Evolutionary conservation across 768 basidiomycete genomes (phyloP).

Genomic region (Brasilioporus rufonigricans): DNA sequence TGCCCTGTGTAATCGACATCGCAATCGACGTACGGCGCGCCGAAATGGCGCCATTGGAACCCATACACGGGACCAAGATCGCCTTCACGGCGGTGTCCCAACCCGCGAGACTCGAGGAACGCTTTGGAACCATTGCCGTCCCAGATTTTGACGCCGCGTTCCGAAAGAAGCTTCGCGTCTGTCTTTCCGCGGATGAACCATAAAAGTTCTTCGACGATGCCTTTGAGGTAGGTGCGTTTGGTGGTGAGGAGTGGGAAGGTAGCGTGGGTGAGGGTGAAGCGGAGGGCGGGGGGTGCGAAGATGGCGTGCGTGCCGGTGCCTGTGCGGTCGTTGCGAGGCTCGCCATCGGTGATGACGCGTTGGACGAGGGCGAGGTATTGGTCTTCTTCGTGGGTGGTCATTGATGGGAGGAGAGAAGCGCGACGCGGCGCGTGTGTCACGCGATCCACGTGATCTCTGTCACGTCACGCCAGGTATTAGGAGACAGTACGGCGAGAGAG

Average conservation of each 20-base stretch:
- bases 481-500: neutral
- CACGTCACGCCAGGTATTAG: slow-evolving; percentile 12
- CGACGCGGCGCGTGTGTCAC: slow-evolving; percentile 15
- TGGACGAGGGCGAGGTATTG: slow-evolving; percentile 88
- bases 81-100: slow-evolving; percentile 82
- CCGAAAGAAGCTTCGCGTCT: slow-evolving; percentile 70
- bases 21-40: slow-evolving; percentile 75
- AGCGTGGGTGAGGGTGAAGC: slow-evolving; percentile 78
- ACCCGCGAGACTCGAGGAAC: slow-evolving; percentile 81
- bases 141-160: slow-evolving; percentile 94
- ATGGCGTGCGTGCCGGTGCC: slow-evolving; percentile 91
- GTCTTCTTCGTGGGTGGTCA: slow-evolving; percentile 68
- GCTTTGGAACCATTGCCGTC: slow-evolving; percentile 91
- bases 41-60: slow-evolving; percentile 96
- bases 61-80: slow-evolving; percentile 98
- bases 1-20: slow-evolving; percentile 75
- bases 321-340: slow-evolving; percentile 83
- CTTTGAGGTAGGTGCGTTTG: slow-evolving; percentile 89
- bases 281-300: slow-evolving; percentile 87
- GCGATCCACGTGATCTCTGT: slow-evolving; percentile 6
- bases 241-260: slow-evolving; percentile 91
- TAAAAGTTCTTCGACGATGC: slow-evolving; percentile 89
- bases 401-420: neutral
- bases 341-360: slow-evolving; percentile 72
- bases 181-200: slow-evolving; percentile 92